Base-by-base conservation (phyloP, 148 eudicot genomes). In the Nepenthes mirabilis region DNA sequence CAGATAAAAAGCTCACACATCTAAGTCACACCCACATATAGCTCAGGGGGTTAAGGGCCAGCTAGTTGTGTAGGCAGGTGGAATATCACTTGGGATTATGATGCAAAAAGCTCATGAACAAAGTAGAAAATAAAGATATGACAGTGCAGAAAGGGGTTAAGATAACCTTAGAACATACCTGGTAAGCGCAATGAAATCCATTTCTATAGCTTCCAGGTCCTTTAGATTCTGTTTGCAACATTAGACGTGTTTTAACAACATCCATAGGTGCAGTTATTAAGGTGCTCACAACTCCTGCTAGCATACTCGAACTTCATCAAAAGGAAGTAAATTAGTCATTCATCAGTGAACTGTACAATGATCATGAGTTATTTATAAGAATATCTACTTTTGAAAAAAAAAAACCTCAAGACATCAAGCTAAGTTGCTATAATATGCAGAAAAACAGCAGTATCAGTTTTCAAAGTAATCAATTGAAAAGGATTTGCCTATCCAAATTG, bases 171-270 rank as follows among this genome's bases (percentile, higher is more conserved):
- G 11, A 51, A 64, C 33, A 74, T 73, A 91, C 97, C 96, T 85
- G 81, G 64, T 80, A 85, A 14, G 86, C 96, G 65, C 97, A 91
- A 47, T 91, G 93, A 54, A 91, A 73, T 35, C 97, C 96, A 55
- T 85, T 85, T 66, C 56, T 83, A 66, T 91, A 91, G 59, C 61
- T 75, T 70, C 82, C 83, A 54, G 35, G 73, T 58, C 43, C 61
- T 65, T 64, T 75, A 68, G 96, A 83, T 73, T 83, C 86, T 59
- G 67, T 69, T 60, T 91, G 97, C 83, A 88, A 64, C 97, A 91
- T 91, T 60, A 91, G 78, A 69, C 97, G 95, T 57, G 97, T 91
- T 85, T 91, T 88, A 62, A 91, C 79, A 84, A 85, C 79, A 77
- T 91, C 97, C 43, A 88, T 61, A 2, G 97, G 97, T 49, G 97